Evolutionary conservation across 2,329 filamentous ascomycete species (phyloP).

Genomic region (Pseudocercospora vitis): DNA sequence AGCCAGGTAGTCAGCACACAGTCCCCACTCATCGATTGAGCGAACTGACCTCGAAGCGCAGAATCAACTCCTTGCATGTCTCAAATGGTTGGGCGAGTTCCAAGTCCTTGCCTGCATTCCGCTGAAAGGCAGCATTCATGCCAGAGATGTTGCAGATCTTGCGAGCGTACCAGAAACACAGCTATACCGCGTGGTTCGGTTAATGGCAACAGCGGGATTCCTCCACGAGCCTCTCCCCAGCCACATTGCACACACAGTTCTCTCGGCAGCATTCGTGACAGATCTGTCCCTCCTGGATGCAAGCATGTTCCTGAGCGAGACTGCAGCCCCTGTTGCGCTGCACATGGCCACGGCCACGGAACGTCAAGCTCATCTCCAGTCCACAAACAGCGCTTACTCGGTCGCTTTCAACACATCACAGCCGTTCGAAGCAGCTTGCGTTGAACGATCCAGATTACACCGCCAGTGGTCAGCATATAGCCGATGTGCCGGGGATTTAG

Average conservation of each 20-base stretch:
- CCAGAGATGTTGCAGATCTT: slow-evolving; percentile 47
- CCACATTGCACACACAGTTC: slow-evolving; percentile 1
- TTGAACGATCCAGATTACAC: slow-evolving; percentile 1
- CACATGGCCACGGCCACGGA: slow-evolving; percentile 2
- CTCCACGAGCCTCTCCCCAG: neutral
- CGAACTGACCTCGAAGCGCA: neutral
- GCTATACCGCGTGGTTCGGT: slow-evolving; percentile 1
- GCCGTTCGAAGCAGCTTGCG: slow-evolving; percentile 1
- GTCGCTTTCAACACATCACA: slow-evolving; percentile 4
- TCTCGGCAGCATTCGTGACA: neutral
- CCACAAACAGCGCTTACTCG: slow-evolving; percentile 2
- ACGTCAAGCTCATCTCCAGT: neutral
- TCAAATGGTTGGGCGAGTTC: slow-evolving; percentile 49
- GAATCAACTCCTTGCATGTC: slow-evolving; percentile 40
- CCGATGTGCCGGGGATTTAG: neutral
- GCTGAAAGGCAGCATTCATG: slow-evolving; percentile 37
- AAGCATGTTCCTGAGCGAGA: slow-evolving; percentile 5
- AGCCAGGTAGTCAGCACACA: neutral
- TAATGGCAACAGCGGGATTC: slow-evolving; percentile 6
- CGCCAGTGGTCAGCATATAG: slow-evolving; percentile 3
- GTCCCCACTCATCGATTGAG: neutral
- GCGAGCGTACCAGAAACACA: slow-evolving; percentile 40
- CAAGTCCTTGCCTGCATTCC: slow-evolving; percentile 51
- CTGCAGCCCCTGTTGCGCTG: slow-evolving; percentile 1
- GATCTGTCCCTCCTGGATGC: slow-evolving; percentile 5